A percentile compares a stretch with the other conserved stretches of the same genome.
These are phyloP conservation scores for Saitozyma sp. DNA, from an alignment of 768 basidiomycete genomes.

Conservation along the genomic window DNA sequence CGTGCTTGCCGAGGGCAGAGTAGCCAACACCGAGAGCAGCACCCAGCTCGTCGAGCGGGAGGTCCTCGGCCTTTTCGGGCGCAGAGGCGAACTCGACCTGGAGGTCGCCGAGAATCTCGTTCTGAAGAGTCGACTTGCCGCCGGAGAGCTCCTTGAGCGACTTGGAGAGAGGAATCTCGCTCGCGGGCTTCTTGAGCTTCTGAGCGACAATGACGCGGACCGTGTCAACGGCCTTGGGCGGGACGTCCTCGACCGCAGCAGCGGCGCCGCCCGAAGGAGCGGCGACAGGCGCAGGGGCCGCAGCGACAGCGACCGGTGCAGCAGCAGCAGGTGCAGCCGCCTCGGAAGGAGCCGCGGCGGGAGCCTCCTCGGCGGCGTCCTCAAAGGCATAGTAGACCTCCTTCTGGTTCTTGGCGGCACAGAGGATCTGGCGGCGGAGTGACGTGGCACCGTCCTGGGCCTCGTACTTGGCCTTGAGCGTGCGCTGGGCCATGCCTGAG, in stretches of 20 bases:
- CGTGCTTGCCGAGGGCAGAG: conserved; percentile 84
- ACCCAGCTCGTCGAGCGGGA: conserved; percentile 93
- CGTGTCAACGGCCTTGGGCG: conserved; percentile 86
- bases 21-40: conserved; percentile 77
- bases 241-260: conserved; percentile 79
- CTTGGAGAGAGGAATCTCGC: conserved; percentile 85
- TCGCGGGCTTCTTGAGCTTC: conserved; percentile 92
- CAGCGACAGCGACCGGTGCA: conserved; percentile 53
- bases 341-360: conserved; percentile 45
- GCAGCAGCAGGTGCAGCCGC: conserved; percentile 55
- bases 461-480: conserved; percentile 73
- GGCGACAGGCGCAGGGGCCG: conserved; percentile 54
- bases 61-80: conserved; percentile 97
- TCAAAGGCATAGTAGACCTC: conserved; percentile 99
- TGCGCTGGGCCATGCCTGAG: conserved; percentile 39
- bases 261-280: conserved; percentile 61
- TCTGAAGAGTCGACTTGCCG: conserved; percentile 97
- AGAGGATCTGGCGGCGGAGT: conserved; percentile 76
- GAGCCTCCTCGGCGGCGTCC: conserved; percentile 65
- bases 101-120: conserved; percentile 95
- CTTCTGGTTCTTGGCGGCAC: conserved; percentile 91
- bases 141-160: conserved; percentile 98
- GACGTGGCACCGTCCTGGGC: conserved; percentile 78
- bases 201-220: conserved; percentile 87
- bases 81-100: conserved; percentile 92